Percentiles rank a stretch among this genome's conserved stretches.
These are phyloP conservation scores for Aspergillus glaucus DNA, from an alignment of 2,329 filamentous ascomycete genomes.

Conservation along the genomic window DNA sequence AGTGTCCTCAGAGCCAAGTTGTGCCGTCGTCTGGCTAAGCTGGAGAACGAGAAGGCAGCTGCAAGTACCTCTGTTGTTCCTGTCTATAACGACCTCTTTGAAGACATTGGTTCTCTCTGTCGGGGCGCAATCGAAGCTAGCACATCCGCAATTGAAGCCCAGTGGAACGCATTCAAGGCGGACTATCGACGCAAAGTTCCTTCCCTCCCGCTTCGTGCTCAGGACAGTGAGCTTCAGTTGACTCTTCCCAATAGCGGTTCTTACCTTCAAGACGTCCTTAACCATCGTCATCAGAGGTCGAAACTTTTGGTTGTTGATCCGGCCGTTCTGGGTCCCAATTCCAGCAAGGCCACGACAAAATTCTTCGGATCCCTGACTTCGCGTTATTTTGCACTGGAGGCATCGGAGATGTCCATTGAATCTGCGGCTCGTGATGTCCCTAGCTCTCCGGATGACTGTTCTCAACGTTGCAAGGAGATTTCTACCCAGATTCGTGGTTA, in stretches of 20 bases:
- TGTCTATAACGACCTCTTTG: constrained; percentile 25
- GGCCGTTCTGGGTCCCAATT: neutral
- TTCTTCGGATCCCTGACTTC: constrained; percentile 6
- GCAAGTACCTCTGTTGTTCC: constrained; percentile 3
- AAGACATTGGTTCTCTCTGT: constrained; percentile 20
- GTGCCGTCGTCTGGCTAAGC: constrained; percentile 52
- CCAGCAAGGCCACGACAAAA: constrained; percentile 5
- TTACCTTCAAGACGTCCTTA: constrained; percentile 22
- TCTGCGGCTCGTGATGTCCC: neutral
- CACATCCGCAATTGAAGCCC: constrained; percentile 22
- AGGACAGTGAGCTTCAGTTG: constrained; percentile 26
- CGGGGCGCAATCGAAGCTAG: constrained; percentile 23
- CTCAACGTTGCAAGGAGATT: constrained; percentile 24
- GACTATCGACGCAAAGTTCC: constrained; percentile 35
- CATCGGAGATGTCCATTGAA: constrained; percentile 6
- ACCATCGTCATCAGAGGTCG: neutral
- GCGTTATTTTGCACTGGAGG: constrained; percentile 9
- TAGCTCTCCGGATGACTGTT: neutral
- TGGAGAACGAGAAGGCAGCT: constrained; percentile 39
- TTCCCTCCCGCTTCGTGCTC: constrained; percentile 34
- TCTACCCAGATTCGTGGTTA: constrained; percentile 32
- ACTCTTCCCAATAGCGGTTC: constrained; percentile 37
- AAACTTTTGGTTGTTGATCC: neutral
- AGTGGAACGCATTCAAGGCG: constrained; percentile 40
- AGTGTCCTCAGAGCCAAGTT: constrained; percentile 48